Evolutionary conservation across 2,329 filamentous ascomycete genomes (phyloP).

Genomic region (Colletotrichum musae): DNA sequence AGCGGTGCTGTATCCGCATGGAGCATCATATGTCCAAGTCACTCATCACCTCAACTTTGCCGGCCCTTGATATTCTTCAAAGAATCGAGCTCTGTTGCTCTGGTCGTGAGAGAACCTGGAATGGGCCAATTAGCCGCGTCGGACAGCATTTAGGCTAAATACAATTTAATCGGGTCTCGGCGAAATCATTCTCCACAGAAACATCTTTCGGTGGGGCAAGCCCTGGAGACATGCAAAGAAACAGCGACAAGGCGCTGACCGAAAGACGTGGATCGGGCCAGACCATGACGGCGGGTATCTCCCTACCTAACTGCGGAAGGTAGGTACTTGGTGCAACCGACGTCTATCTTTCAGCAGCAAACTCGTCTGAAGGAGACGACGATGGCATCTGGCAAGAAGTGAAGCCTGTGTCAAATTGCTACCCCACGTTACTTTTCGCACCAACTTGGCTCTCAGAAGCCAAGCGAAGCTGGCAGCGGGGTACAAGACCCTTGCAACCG

Average conservation of each 20-base stretch:
- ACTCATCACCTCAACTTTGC: background rate
- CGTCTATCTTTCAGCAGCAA: background rate
- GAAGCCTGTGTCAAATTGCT: constrained; percentile 16
- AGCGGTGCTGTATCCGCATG: too few species aligned
- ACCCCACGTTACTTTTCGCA: constrained; percentile 13
- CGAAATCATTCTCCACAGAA: constrained; percentile 27
- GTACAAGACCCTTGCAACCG: constrained; percentile 20
- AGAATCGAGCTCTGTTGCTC: background rate
- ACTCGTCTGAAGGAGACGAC: background rate
- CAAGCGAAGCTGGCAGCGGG: background rate
- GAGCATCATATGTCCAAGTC: too few species aligned
- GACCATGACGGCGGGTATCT: constrained; percentile 6
- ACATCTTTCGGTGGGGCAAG: background rate
- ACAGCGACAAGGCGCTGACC: background rate
- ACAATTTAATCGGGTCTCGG: constrained; percentile 29
- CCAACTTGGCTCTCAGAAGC: background rate
- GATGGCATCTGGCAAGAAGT: background rate
- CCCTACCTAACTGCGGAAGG: too few species aligned
- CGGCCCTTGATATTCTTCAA: constrained; percentile 7
- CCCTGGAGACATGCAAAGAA: background rate
- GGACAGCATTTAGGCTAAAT: constrained; percentile 40
- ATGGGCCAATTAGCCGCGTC: constrained; percentile 39
- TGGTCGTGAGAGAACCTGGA: constrained; percentile 17
- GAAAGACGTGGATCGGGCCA: background rate
- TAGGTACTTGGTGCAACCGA: background rate